Conservation (phyloP, 2,329 filamentous ascomycete species). For the Pseudogymnoascus verrucosus region DNA sequence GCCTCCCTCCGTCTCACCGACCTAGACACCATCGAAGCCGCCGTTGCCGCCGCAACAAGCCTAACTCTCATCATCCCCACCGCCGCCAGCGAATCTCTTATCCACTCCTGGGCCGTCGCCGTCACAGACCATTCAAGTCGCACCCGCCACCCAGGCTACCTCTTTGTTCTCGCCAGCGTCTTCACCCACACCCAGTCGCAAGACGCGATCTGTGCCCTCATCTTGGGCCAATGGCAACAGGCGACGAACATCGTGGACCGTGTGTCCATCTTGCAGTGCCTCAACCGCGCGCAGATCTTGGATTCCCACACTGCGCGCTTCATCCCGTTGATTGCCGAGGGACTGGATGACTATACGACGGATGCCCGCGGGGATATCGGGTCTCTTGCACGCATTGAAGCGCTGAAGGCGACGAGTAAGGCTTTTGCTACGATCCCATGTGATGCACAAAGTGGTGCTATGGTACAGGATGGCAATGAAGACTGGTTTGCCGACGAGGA, state of each 20-base stretch:
- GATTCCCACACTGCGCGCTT: constrained; percentile 13
- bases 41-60: constrained; percentile 43
- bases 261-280: constrained; percentile 47
- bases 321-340: constrained; percentile 36
- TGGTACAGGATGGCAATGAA: constrained; percentile 9
- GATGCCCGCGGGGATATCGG: constrained; percentile 85
- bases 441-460: constrained; percentile 22
- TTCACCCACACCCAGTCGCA: constrained; percentile 9
- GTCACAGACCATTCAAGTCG: constrained; percentile 30
- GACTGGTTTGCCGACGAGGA: constrained; percentile 7
- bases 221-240: constrained; percentile 45
- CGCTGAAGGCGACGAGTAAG: constrained; percentile 57
- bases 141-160: constrained; percentile 28
- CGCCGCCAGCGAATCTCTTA: constrained; percentile 30
- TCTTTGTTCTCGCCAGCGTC: constrained; percentile 38
- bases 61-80: constrained; percentile 39
- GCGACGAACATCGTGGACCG: constrained; percentile 45
- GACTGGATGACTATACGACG: constrained; percentile 83
- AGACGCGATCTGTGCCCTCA: constrained; percentile 31
- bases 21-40: constrained; percentile 39
- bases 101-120: constrained; percentile 40
- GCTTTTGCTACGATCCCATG: constrained; percentile 22
- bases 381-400: constrained; percentile 74
- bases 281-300: constrained; percentile 38
- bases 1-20: constrained; percentile 44